These are phyloP conservation scores for Arabidopsis lyrata DNA, from an alignment of 441 rosid genomes.

Conservation along the genomic window DNA sequence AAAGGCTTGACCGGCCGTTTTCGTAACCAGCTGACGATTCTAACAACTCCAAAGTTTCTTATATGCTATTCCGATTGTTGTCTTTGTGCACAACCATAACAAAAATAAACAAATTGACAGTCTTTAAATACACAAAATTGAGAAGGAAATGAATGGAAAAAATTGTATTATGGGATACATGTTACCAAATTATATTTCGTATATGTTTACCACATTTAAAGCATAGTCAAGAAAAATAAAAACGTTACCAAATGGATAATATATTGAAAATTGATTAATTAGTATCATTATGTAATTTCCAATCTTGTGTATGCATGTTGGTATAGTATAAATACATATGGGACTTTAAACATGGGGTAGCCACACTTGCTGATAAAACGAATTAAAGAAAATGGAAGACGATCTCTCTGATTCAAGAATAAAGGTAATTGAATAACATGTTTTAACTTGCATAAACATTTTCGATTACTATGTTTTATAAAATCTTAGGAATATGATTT, in stretches of 20 bases:
- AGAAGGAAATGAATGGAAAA: background rate
- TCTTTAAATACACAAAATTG: background rate
- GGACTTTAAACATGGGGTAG: background rate
- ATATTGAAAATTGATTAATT: background rate
- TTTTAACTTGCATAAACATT: background rate
- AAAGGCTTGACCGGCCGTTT: background rate
- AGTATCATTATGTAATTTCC: background rate
- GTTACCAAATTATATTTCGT: background rate
- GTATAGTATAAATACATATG: background rate
- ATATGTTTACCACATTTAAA: background rate
- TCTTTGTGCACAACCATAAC: background rate
- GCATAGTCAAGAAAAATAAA: slow-evolving; percentile 1
- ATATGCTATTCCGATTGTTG: background rate
- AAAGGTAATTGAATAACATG: background rate
- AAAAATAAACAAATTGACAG: background rate
- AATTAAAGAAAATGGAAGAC: slow-evolving; percentile 7
- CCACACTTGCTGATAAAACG: background rate
- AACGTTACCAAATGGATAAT: slow-evolving; percentile 4
- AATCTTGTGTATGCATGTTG: background rate
- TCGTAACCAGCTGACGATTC: background rate
- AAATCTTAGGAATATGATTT: background rate
- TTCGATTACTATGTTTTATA: background rate
- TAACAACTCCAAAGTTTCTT: background rate
- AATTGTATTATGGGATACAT: background rate
- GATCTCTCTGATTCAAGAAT: slow-evolving; percentile 5